These are phyloP conservation scores for Ambrosia trifida DNA, from an alignment of 129 eudicot species.

Conservation along the genomic window DNA sequence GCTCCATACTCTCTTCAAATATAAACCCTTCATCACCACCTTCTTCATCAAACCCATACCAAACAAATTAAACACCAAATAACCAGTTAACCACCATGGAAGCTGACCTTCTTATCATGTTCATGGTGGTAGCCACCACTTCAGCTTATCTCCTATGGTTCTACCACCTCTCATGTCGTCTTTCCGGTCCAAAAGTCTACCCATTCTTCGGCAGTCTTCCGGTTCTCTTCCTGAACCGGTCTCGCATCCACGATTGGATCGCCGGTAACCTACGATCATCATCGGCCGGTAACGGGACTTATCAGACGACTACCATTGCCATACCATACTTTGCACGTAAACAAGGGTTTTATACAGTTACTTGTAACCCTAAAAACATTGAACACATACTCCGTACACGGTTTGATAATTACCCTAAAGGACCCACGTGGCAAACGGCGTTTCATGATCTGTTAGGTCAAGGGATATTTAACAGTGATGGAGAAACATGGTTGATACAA, in stretches of 20 bases:
- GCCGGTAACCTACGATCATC: conserved; percentile 55
- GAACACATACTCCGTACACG: conserved; percentile 75
- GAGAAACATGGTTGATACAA: conserved; percentile 81
- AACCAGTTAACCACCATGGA: conserved; percentile 39
- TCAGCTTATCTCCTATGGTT: conserved; percentile 73
- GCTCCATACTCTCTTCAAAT: conserved; percentile 28
- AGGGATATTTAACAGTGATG: conserved; percentile 83
- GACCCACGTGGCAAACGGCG: conserved; percentile 82
- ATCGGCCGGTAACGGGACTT: conserved; percentile 50
- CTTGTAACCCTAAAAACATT: conserved; percentile 75
- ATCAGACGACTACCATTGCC: conserved; percentile 77
- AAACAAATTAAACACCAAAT: not conserved
- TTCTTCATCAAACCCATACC: conserved; percentile 5
- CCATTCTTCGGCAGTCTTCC: conserved; percentile 82
- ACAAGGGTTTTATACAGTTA: conserved; percentile 80
- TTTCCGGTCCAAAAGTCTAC: conserved; percentile 61
- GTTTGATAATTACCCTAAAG: conserved; percentile 84
- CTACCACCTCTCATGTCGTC: conserved; percentile 47
- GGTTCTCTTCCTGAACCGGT: conserved; percentile 48
- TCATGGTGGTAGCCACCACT: conserved; percentile 44
- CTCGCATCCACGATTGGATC: conserved; percentile 78
- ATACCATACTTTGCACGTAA: conserved; percentile 65
- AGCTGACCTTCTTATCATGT: conserved; percentile 38
- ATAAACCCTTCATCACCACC: conserved; percentile 29
- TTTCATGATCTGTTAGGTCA: conserved; percentile 84